Evolutionary conservation across 371 early-diverging fungal species (phyloP), one percentile per base, ranked within the genome.

Genomic region (Mortierella sp.): DNA sequence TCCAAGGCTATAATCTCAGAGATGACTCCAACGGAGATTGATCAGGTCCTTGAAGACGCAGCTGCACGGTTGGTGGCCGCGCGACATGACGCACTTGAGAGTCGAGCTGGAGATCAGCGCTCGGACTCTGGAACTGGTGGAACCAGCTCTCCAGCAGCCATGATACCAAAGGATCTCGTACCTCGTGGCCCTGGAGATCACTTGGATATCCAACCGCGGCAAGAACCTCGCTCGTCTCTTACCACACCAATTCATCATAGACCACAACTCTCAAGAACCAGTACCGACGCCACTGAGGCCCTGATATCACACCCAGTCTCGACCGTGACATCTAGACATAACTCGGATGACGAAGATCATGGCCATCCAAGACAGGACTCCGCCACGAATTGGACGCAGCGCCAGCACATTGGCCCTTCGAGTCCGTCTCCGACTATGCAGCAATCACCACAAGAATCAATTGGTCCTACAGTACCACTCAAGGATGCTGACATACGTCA

Each of bases 291-390:
- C 21, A 71, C 71, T 6, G 71, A 71, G 8, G 25, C 53, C 17
- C 9, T 71, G 21, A 45, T 71, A 14, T 71, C 72, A 0, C 46
- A 29, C 10, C 66, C 61, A 14, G 53, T 40, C 10, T 71, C 66
- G 3, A 29, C 57, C 14, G 61, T 57, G 3, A 52, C 40, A 27
- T 71, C 71, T 3, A 54, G 65, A 22, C 71, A 71, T 10, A 71
- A 58, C 47, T 63, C 72, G n/a, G 66, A 71, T 14, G 72, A 71
- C 27, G 72, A 71, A n/a, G 72, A 71, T 34, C 41, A 50, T 9
- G 37, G 34, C 25, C 52, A 60, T 39, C 45, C 34, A 34, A 34
- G n/a, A n/a, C n/a, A n/a, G n/a, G n/a, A n/a, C n/a, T n/a, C 34
- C 34, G 4, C 34, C 34, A 34, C 34, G 19, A 49, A 71, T 2